These are phyloP conservation scores for Nigrograna mackinnonii DNA, from an alignment of 2,329 filamentous ascomycete genomes.

Conservation along the genomic window DNA sequence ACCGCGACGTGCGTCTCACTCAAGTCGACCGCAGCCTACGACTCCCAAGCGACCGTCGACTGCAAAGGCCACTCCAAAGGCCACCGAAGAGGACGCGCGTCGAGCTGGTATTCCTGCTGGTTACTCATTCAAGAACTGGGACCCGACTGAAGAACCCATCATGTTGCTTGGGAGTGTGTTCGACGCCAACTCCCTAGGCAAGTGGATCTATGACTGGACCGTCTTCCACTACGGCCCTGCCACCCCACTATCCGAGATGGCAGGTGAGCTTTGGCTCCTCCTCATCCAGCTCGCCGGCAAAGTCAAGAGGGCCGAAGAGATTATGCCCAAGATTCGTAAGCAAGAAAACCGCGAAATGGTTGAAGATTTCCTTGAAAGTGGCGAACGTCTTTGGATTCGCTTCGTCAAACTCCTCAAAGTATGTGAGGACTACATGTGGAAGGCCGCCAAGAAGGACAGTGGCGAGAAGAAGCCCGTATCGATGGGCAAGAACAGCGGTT, in stretches of 20 bases:
- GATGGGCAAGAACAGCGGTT: slow-evolving; percentile 88
- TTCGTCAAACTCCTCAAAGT: slow-evolving; percentile 85
- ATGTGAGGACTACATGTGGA: slow-evolving; percentile 95
- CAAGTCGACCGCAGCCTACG: slow-evolving; percentile 49
- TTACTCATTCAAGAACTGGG: slow-evolving; percentile 98
- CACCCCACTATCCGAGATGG: slow-evolving; percentile 85
- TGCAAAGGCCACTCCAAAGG: slow-evolving; percentile 46
- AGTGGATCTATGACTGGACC: slow-evolving; percentile 99
- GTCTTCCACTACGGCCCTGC: slow-evolving; percentile 83
- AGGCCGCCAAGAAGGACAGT: slow-evolving; percentile 73
- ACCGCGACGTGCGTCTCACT: slow-evolving; percentile 59
- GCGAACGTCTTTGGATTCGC: slow-evolving; percentile 82
- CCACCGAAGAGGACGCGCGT: slow-evolving; percentile 68
- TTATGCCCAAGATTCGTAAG: slow-evolving; percentile 70
- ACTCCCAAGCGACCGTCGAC: slow-evolving; percentile 37
- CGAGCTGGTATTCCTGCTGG: slow-evolving; percentile 76
- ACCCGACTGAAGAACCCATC: slow-evolving; percentile 90
- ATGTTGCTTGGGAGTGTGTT: slow-evolving; percentile 94
- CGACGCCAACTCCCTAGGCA: slow-evolving; percentile 94
- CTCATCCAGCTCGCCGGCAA: slow-evolving; percentile 94
- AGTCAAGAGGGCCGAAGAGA: slow-evolving; percentile 86
- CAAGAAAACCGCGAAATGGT: slow-evolving; percentile 78
- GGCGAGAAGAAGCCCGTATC: slow-evolving; percentile 63
- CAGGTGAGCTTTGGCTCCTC: slow-evolving; percentile 92
- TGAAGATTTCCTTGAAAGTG: slow-evolving; percentile 87